These are phyloP conservation scores for Castanea sativa DNA, from an alignment of 306 rosid species.

Conservation along the genomic window DNA sequence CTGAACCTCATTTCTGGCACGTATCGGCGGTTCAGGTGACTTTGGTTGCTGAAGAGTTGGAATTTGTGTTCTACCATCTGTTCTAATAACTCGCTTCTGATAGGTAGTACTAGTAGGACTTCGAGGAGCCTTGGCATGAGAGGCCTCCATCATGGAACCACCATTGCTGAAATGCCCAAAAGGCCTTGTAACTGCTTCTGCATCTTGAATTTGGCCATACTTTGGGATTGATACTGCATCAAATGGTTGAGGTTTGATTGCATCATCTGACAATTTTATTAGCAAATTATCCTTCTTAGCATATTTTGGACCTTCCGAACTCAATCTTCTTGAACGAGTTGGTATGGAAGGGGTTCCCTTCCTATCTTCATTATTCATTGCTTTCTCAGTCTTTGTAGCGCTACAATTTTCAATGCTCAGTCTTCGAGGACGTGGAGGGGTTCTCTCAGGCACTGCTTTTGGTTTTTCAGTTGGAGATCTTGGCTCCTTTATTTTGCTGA, in stretches of 20 bases:
- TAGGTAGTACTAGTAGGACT: slow-evolving; percentile 49
- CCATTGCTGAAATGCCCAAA: slow-evolving; percentile 38
- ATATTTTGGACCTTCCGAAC: slow-evolving; percentile 74
- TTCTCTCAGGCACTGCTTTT: slow-evolving; percentile 19
- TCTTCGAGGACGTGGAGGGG: slow-evolving; percentile 13
- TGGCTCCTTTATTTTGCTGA: background rate
- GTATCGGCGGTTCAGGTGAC: slow-evolving; percentile 54
- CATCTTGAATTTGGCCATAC: slow-evolving; percentile 26
- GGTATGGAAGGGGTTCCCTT: slow-evolving; percentile 41
- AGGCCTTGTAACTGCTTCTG: slow-evolving; percentile 40
- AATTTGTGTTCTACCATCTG: slow-evolving; percentile 39
- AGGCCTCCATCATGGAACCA: slow-evolving; percentile 12
- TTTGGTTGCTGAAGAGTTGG: slow-evolving; percentile 49
- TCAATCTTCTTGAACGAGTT: slow-evolving; percentile 60
- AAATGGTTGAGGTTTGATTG: slow-evolving; percentile 29
- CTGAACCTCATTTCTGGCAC: slow-evolving; percentile 38
- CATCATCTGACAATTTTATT: slow-evolving; percentile 37
- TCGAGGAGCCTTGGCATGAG: slow-evolving; percentile 41
- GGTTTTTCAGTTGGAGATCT: slow-evolving; percentile 2
- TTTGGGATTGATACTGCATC: slow-evolving; percentile 36
- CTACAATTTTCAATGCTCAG: slow-evolving; percentile 78
- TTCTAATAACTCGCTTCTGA: slow-evolving; percentile 44
- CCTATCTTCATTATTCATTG: slow-evolving; percentile 35
- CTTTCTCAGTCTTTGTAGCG: slow-evolving; percentile 36
- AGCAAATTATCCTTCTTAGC: slow-evolving; percentile 48